Conservation (phyloP, 2,329 filamentous ascomycete species). For the Pseudomassariella vexata region DNA sequence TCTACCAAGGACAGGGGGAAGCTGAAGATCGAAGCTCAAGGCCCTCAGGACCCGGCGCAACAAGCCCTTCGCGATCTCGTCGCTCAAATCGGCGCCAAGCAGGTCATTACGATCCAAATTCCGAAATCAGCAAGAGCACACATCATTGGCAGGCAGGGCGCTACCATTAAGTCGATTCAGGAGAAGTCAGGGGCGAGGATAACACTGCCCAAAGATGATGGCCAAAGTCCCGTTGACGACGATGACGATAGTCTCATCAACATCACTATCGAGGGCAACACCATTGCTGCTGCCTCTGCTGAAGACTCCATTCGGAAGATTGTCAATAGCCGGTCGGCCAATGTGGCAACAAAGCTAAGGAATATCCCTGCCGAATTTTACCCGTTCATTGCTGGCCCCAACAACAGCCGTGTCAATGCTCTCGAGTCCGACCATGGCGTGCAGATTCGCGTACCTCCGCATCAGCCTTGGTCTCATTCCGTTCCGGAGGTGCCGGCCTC, state of each 20-base stretch:
- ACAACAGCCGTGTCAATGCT: slow-evolving; percentile 60
- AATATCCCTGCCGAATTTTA: slow-evolving; percentile 88
- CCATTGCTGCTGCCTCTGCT: slow-evolving; percentile 78
- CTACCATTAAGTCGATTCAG: slow-evolving; percentile 84
- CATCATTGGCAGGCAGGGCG: slow-evolving; percentile 89
- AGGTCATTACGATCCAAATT: slow-evolving; percentile 71
- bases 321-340: slow-evolving; percentile 78
- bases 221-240: slow-evolving; percentile 45
- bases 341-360: slow-evolving; percentile 74
- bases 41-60: slow-evolving; percentile 76
- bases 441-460: slow-evolving; percentile 75
- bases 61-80: slow-evolving; percentile 87
- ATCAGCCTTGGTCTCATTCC: slow-evolving; percentile 69
- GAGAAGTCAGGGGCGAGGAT: slow-evolving; percentile 86
- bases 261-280: slow-evolving; percentile 85
- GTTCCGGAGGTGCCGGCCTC: slow-evolving; percentile 56
- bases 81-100: slow-evolving; percentile 80
- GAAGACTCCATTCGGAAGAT: slow-evolving; percentile 81
- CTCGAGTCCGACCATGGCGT: slow-evolving; percentile 71
- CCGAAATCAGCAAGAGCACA: slow-evolving; percentile 78
- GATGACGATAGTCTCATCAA: slow-evolving; percentile 83
- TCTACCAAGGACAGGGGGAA: slow-evolving; percentile 65
- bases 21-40: slow-evolving; percentile 78
- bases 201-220: slow-evolving; percentile 75
- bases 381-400: slow-evolving; percentile 83